These are phyloP conservation scores for Pedinophyceae sp. DNA, from an alignment of 139 green algal genomes.

Conservation along the genomic window DNA sequence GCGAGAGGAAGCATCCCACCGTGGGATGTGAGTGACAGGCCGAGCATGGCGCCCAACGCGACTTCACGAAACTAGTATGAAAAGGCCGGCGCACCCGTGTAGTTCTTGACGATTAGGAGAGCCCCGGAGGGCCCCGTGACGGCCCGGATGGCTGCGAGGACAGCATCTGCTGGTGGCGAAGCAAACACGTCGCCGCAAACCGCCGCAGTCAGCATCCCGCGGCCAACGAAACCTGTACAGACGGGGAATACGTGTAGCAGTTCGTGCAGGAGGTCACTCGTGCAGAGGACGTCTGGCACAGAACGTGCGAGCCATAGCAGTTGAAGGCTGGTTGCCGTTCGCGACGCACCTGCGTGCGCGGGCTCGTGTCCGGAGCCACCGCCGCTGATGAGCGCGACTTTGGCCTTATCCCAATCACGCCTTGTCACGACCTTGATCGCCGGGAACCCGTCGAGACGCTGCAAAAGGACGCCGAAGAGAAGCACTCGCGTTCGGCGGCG, in stretches of 20 bases:
- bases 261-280: not conserved
- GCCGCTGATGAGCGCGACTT: conserved; percentile 10
- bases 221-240: conserved; percentile 48
- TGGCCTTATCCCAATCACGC: not conserved
- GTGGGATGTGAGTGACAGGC: too few species aligned
- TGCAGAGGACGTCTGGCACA: not conserved
- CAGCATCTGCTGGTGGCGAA: conserved; percentile 32
- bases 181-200: conserved; percentile 80
- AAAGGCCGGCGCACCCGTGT: conserved; percentile 41
- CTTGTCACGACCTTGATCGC: not conserved
- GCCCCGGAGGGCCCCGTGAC: conserved; percentile 41
- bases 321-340: too few species aligned
- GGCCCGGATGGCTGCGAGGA: conserved; percentile 60
- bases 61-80: not conserved
- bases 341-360: conserved; percentile 40
- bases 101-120: conserved; percentile 75
- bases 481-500: too few species aligned
- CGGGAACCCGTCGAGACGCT: too few species aligned
- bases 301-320: too few species aligned
- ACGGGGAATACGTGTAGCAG: not conserved
- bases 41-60: too few species aligned
- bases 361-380: conserved; percentile 81
- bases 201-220: conserved; percentile 72
- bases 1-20: too few species aligned
- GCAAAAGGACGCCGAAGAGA: too few species aligned